phyloP scores from a whole-genome alignment of 345 rosid species.

The Noccaea bulbosa region DNA sequence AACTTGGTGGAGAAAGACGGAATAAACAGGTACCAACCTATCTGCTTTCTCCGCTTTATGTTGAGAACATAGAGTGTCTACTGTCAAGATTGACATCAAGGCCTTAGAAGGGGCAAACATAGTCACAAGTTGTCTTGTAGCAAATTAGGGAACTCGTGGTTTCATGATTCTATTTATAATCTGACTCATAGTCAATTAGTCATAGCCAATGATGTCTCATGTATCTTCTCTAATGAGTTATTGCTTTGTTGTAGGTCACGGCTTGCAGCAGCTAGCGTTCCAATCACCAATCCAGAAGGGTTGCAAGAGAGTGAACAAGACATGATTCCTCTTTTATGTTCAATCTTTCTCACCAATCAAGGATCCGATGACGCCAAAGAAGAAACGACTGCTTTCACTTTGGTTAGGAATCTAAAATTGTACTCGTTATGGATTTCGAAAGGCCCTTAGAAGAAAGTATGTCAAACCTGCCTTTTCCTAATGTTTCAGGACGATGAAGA shows the following conservation, averaged over 20 bases:
- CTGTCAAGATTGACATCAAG: not conserved
- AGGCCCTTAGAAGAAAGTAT: not conserved
- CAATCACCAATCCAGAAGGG: constrained; percentile 57
- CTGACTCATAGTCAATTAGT: not conserved
- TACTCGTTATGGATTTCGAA: not conserved
- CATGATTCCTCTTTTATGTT: constrained; percentile 79
- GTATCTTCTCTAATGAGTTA: not conserved
- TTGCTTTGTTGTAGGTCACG: constrained; percentile 53
- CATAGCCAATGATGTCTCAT: not conserved
- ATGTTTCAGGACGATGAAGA: constrained; percentile 65
- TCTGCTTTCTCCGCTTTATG: not conserved
- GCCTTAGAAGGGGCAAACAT: constrained; percentile 7
- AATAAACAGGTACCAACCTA: constrained; percentile 63
- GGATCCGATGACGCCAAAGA: constrained; percentile 66
- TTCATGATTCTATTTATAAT: not conserved
- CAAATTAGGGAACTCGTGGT: not conserved
- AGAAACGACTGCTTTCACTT: constrained; percentile 52
- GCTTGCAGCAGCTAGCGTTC: constrained; percentile 75
- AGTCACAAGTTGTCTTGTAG: constrained; percentile 1
- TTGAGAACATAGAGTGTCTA: constrained; percentile 3
- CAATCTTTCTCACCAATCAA: constrained; percentile 80
- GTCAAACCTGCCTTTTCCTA: constrained; percentile 5
- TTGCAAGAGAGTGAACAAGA: constrained; percentile 53
- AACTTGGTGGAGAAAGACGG: constrained; percentile 96
- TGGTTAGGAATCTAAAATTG: constrained; percentile 40